Percentiles rank a stretch among this genome's conserved stretches.
Evolutionary conservation across 1,139 yeast genomes (phyloP).

Genomic region (Candida glucosophila): DNA sequence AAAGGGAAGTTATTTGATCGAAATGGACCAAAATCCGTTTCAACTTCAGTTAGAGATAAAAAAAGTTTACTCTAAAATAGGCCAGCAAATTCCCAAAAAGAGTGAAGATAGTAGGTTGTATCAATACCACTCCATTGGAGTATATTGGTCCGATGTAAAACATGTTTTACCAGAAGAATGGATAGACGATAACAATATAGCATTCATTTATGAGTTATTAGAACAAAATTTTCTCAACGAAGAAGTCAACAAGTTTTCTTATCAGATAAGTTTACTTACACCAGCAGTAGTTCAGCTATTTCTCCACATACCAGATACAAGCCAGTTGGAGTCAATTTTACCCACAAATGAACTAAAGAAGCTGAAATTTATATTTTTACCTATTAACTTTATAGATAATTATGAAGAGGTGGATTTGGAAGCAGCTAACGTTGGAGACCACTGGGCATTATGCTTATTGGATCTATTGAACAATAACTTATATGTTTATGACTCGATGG

Average conservation of each 20-base stretch:
- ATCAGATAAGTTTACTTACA: slow-evolving; percentile 23
- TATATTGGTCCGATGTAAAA: slow-evolving; percentile 29
- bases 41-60: slow-evolving; percentile 16
- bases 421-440: slow-evolving; percentile 32
- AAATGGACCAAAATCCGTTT: slow-evolving; percentile 13
- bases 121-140: slow-evolving; percentile 32
- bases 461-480: slow-evolving; percentile 22
- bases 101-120: slow-evolving; percentile 19
- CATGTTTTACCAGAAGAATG: slow-evolving; percentile 49
- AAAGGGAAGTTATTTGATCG: slow-evolving; percentile 12
- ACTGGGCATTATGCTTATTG: slow-evolving; percentile 34
- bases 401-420: slow-evolving; percentile 18
- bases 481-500: slow-evolving; percentile 36
- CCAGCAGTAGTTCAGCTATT: slow-evolving; percentile 35
- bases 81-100: slow-evolving; percentile 2
- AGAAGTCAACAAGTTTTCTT: slow-evolving; percentile 8
- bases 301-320: slow-evolving; percentile 24
- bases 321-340: slow-evolving; percentile 17
- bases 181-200: slow-evolving; percentile 65
- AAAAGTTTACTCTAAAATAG: slow-evolving; percentile 9
- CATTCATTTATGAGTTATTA: slow-evolving; percentile 54
- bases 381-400: slow-evolving; percentile 32
- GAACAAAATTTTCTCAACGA: slow-evolving; percentile 10
- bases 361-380: slow-evolving; percentile 30
- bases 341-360: slow-evolving; percentile 25